These are phyloP conservation scores for Erythrophleum fordii DNA, from an alignment of 306 rosid genomes.

Conservation along the genomic window DNA sequence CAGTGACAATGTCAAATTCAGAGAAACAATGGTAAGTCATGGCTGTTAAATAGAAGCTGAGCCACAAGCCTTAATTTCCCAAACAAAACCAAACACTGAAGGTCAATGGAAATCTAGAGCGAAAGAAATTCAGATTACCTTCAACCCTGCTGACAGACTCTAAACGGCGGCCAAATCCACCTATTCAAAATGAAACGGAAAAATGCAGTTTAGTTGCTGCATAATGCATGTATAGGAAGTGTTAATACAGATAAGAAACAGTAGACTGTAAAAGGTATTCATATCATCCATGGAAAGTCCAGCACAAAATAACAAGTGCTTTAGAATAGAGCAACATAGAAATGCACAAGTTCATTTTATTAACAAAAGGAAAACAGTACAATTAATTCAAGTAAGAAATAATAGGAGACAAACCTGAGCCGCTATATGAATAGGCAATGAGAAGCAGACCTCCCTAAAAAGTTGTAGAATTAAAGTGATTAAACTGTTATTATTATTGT, in stretches of 20 bases:
- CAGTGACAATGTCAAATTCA: background rate
- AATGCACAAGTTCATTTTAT: background rate
- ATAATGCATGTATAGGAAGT: background rate
- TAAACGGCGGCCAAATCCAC: constrained; percentile 31
- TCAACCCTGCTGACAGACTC: constrained; percentile 42
- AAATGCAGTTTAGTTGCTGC: background rate
- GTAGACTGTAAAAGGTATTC: background rate
- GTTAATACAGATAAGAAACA: background rate
- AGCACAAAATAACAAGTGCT: background rate
- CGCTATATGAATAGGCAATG: constrained; percentile 45
- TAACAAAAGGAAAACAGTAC: background rate
- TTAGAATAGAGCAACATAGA: background rate
- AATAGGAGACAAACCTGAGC: constrained; percentile 33
- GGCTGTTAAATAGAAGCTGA: background rate
- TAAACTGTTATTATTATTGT: background rate
- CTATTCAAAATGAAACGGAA: constrained; percentile 7
- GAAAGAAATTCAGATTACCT: constrained; percentile 38
- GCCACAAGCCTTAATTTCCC: background rate
- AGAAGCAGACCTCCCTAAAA: constrained; percentile 50
- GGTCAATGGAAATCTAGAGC: background rate
- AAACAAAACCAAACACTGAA: background rate
- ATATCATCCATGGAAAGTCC: background rate
- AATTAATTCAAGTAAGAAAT: background rate
- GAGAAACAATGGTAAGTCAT: constrained; percentile 14
- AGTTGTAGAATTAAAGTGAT: background rate